Evolutionary conservation across 2,329 filamentous ascomycete genomes (phyloP).

Genomic region (Fonsecaea erecta): DNA sequence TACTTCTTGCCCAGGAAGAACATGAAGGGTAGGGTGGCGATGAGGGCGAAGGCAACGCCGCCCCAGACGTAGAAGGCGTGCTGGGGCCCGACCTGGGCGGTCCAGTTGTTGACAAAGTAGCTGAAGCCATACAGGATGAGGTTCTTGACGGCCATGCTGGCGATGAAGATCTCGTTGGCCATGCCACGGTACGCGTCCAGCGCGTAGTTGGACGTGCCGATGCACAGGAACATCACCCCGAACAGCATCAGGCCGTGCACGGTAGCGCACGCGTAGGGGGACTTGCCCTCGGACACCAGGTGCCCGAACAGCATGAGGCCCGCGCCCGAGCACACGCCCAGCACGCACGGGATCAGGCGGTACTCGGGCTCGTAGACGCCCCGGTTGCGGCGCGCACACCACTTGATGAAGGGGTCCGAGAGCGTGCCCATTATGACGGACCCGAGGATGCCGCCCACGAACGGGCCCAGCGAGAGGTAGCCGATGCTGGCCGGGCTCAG

Average conservation of each 20-base stretch:
- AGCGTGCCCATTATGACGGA: constrained; percentile 48
- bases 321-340: constrained; percentile 50
- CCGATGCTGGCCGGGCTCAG: constrained; percentile 39
- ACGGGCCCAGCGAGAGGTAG: constrained; percentile 32
- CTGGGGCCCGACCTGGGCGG: constrained; percentile 15
- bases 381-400: constrained; percentile 49
- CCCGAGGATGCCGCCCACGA: constrained; percentile 23
- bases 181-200: constrained; percentile 55
- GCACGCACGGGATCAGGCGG: constrained; percentile 47
- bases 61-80: constrained; percentile 30
- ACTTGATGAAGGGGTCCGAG: constrained; percentile 42
- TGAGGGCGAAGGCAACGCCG: constrained; percentile 23
- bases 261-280: constrained; percentile 19
- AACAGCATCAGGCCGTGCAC: constrained; percentile 29
- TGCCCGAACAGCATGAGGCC: constrained; percentile 52
- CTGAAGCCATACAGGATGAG: constrained; percentile 50
- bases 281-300: constrained; percentile 11
- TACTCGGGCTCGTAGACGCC: constrained; percentile 50
- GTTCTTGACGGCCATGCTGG: constrained; percentile 52
- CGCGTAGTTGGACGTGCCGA: constrained; percentile 56
- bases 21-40: constrained; percentile 20
- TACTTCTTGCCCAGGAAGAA: constrained; percentile 31
- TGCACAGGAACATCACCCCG: constrained; percentile 44
- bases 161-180: constrained; percentile 51
- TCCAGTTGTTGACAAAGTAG: constrained; percentile 31